phyloP scores from a whole-genome alignment of 345 rosid species.

The thale cress (Arabidopsis thaliana) region DNA sequence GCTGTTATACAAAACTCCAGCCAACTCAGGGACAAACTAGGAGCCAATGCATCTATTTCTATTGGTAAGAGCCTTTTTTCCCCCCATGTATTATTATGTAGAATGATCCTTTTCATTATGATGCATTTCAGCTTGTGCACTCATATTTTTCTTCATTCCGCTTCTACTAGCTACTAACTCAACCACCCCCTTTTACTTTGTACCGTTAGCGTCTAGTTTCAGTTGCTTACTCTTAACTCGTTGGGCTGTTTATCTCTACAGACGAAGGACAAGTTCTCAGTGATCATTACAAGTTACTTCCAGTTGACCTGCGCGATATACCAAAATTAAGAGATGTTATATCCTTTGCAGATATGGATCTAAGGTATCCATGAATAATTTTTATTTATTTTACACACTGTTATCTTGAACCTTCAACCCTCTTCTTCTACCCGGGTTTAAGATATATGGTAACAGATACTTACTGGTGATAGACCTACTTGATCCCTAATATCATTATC shows the following conservation, averaged over 20 bases:
- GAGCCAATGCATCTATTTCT: slow-evolving; percentile 74
- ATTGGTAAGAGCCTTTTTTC: slow-evolving; percentile 52
- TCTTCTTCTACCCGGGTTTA: background rate
- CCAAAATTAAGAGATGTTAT: slow-evolving; percentile 72
- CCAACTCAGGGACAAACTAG: slow-evolving; percentile 75
- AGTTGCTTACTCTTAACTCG: slow-evolving; percentile 14
- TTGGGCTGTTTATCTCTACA: slow-evolving; percentile 43
- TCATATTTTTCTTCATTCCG: slow-evolving; percentile 16
- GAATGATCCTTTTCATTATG: background rate
- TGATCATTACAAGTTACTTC: slow-evolving; percentile 90
- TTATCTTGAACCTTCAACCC: background rate
- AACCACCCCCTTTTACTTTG: slow-evolving; percentile 3
- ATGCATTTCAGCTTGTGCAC: slow-evolving; percentile 11
- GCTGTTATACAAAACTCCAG: slow-evolving; percentile 65
- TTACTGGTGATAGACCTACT: slow-evolving; percentile 41
- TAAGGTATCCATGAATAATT: slow-evolving; percentile 56
- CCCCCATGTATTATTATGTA: background rate
- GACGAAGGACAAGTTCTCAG: slow-evolving; percentile 89
- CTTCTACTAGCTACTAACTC: slow-evolving; percentile 8
- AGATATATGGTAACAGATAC: slow-evolving; percentile 20
- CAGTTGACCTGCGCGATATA: slow-evolving; percentile 83
- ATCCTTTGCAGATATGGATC: slow-evolving; percentile 79
- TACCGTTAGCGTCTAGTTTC: slow-evolving; percentile 8
- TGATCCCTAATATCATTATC: slow-evolving; percentile 67
- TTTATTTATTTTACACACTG: background rate